Conservation (phyloP, 1,284 basidiomycete genomes). For the Sanguinoderma infundibulare region DNA sequence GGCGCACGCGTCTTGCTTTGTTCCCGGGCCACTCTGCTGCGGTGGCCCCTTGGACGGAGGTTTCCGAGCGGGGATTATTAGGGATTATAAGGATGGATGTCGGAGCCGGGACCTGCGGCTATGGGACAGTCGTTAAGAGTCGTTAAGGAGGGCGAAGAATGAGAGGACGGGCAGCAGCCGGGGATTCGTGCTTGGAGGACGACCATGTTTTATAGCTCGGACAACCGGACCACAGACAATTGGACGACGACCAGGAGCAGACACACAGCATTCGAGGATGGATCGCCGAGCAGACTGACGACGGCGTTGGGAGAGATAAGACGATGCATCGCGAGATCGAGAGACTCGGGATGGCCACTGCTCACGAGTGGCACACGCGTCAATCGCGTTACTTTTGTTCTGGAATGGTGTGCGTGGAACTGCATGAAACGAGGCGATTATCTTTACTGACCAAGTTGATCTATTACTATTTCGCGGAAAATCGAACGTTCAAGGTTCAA, state of each 20-base stretch:
- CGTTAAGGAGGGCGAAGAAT: neutral
- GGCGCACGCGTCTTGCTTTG: neutral
- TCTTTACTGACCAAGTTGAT: no score
- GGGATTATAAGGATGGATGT: neutral
- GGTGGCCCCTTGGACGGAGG: neutral
- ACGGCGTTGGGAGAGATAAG: neutral
- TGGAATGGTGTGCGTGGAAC: no score
- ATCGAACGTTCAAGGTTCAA: no score
- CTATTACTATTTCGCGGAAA: no score
- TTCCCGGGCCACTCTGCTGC: neutral
- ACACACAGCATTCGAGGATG: neutral
- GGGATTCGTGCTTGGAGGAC: neutral
- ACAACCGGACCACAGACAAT: neutral
- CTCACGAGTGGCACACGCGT: neutral
- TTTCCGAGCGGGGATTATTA: neutral
- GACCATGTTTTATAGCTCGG: neutral
- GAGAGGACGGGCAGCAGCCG: neutral
- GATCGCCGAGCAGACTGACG: neutral
- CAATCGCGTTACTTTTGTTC: neutral
- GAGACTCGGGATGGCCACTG: neutral
- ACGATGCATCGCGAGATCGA: neutral
- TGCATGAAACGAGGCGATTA: no score
- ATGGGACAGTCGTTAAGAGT: neutral
- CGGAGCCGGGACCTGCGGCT: neutral
- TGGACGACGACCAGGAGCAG: neutral